phyloP scores from a whole-genome alignment of 768 basidiomycete genomes.

The Lactarius quietus region DNA sequence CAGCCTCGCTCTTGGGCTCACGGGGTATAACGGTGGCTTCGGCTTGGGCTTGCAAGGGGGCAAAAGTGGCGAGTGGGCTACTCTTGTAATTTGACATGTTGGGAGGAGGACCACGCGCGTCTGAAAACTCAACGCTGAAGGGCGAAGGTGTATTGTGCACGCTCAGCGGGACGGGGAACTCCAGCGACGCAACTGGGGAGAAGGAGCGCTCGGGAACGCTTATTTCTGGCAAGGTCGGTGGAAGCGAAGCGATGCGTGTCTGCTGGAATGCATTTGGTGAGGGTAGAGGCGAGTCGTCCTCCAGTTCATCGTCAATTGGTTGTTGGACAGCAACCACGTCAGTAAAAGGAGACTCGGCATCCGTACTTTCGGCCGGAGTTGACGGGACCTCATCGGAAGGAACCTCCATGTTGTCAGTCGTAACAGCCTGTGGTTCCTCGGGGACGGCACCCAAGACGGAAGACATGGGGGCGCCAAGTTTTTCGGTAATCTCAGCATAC shows the following conservation, averaged over 20 bases:
- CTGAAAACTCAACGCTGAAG: conserved; percentile 25
- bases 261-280: conserved; percentile 34
- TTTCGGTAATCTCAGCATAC: conserved; percentile 65
- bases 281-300: conserved; percentile 29
- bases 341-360: conserved; percentile 32
- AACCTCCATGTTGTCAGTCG: background rate
- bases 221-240: conserved; percentile 55
- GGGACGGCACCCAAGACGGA: conserved; percentile 25
- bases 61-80: conserved; percentile 22
- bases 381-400: conserved; percentile 2
- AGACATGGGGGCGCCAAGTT: conserved; percentile 39
- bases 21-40: conserved; percentile 18
- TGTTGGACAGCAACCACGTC: conserved; percentile 25
- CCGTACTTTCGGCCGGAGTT: conserved; percentile 8
- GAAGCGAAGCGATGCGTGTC: conserved; percentile 46
- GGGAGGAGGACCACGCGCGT: conserved; percentile 26
- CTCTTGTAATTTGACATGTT: conserved; percentile 25
- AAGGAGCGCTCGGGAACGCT: conserved; percentile 42
- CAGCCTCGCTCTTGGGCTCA: conserved; percentile 18
- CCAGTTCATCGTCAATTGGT: conserved; percentile 8
- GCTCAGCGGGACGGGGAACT: conserved; percentile 29
- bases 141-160: conserved; percentile 29
- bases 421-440: conserved; percentile 29
- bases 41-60: conserved; percentile 8
- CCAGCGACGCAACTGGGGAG: conserved; percentile 35